Evolutionary conservation across 345 rosid species (phyloP).

Genomic region (Eucalyptus viminalis): DNA sequence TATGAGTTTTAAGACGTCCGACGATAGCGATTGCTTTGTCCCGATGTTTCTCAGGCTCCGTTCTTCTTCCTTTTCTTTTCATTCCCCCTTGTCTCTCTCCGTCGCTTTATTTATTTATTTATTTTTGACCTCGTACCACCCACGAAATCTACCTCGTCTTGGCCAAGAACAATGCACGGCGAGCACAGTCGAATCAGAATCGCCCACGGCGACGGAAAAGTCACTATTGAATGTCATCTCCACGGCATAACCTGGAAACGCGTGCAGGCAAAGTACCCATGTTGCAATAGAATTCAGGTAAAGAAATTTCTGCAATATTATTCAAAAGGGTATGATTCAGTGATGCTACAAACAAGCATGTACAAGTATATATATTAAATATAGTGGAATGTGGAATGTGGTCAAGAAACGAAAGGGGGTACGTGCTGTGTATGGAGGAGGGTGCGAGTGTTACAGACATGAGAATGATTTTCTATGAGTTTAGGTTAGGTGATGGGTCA

Average conservation of each 20-base stretch:
- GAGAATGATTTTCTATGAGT: not conserved
- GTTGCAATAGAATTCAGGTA: no score
- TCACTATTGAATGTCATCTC: no score
- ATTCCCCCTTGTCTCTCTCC: not conserved
- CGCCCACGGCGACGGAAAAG: no score
- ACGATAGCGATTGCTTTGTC: not conserved
- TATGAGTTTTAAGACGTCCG: accelerated
- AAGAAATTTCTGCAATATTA: no score
- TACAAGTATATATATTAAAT: no score
- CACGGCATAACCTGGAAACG: no score
- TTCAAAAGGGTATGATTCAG: no score
- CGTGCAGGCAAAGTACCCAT: no score
- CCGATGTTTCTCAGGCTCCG: accelerated
- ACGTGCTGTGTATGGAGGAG: not conserved
- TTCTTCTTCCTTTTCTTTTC: not conserved
- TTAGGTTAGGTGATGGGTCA: not conserved
- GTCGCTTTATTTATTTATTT: not conserved
- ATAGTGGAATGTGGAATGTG: no score
- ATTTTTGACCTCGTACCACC: not conserved
- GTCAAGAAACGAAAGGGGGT: not conserved
- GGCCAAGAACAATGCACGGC: not conserved
- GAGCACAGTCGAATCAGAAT: not conserved
- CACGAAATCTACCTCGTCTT: not conserved
- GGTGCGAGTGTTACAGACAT: accelerated
- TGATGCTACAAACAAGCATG: no score